Conservation (phyloP, 192 early-diverging fungal genomes). For the Thamnidium elegans region DNA sequence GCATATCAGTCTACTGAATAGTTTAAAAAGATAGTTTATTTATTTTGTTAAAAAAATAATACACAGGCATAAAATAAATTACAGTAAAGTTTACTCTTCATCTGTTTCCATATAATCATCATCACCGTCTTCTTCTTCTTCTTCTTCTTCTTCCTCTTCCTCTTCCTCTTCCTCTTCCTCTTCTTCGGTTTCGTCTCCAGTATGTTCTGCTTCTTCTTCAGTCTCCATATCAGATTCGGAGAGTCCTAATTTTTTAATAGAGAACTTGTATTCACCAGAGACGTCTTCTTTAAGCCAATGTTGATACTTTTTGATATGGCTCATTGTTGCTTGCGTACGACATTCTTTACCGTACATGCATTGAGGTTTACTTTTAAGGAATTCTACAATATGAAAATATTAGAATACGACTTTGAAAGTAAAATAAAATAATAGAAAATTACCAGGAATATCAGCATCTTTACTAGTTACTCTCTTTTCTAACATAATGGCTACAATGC, state of each 20-base stretch:
- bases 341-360: conserved; percentile 21
- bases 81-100: not conserved
- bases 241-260: too few relatives aligned
- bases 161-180: too few relatives aligned
- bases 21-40: too few relatives aligned
- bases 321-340: not conserved
- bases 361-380: not conserved
- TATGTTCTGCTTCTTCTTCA: not conserved
- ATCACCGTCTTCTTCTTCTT: not conserved
- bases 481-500: not conserved
- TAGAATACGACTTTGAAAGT: not conserved
- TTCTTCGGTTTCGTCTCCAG: not conserved
- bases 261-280: too few relatives aligned
- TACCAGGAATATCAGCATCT: conserved; percentile 1
- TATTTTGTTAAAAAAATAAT: too few relatives aligned
- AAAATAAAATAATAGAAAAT: not conserved
- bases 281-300: conserved; percentile 16
- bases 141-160: too few relatives aligned
- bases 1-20: too few relatives aligned
- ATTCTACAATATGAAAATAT: not conserved
- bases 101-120: not conserved
- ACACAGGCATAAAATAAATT: too few relatives aligned
- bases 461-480: conserved; percentile 2
- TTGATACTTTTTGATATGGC: conserved; percentile 12
- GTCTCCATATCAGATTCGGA: not conserved